Conservation (phyloP, 2,329 filamentous ascomycete species). For the Fusarium sp. region DNA sequence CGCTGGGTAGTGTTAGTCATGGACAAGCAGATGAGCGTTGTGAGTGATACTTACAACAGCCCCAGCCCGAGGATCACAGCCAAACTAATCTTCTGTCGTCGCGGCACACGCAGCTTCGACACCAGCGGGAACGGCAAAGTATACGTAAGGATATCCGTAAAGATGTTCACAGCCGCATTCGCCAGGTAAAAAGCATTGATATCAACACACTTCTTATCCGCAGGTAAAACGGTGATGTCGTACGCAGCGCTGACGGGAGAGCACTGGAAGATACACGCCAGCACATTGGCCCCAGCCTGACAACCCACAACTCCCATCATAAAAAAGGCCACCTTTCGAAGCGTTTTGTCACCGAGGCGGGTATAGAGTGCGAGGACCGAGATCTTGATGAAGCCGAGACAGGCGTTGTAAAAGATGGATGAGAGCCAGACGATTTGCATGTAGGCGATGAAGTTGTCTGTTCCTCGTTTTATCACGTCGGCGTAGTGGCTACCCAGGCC, state of each 20-base stretch:
- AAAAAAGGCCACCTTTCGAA: constrained; percentile 24
- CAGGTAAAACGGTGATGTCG: constrained; percentile 3
- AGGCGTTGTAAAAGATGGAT: constrained; percentile 38
- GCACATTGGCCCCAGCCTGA: constrained; percentile 26
- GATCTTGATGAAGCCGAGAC: constrained; percentile 38
- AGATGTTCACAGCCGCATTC: constrained; percentile 30
- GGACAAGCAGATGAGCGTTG: neutral
- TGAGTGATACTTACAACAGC: constrained; percentile 22
- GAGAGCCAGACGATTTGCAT: constrained; percentile 36
- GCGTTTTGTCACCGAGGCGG: constrained; percentile 23
- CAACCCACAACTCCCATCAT: constrained; percentile 35
- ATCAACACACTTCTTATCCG: constrained; percentile 27
- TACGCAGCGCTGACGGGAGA: constrained; percentile 12
- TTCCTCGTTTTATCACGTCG: constrained; percentile 24
- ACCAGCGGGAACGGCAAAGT: constrained; percentile 18
- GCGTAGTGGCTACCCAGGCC: constrained; percentile 29
- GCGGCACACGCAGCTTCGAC: constrained; percentile 18
- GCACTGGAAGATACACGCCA: constrained; percentile 38
- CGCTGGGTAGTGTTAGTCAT: constrained; percentile 1
- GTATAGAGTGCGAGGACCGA: constrained; percentile 31
- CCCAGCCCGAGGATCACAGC: constrained; percentile 24
- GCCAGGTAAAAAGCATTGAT: constrained; percentile 37
- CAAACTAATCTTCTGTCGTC: constrained; percentile 33
- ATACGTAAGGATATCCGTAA: constrained; percentile 28
- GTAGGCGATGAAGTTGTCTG: constrained; percentile 30